Base-by-base conservation (phyloP, 257 asterid species). In the Galeopsis tetrahit region DNA sequence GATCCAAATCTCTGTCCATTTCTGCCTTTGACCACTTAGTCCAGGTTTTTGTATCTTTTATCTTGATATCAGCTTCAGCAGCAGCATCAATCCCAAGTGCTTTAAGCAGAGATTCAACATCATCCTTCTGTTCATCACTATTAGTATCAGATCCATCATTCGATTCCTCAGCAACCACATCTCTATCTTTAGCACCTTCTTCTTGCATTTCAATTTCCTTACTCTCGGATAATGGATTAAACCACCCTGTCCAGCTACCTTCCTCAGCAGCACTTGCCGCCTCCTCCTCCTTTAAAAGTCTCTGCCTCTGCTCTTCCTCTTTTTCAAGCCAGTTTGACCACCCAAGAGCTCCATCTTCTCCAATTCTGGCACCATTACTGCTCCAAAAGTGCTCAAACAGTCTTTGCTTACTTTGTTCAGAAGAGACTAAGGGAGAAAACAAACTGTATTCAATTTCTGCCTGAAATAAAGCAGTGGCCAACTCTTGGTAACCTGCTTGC, bases 221-320 rank as follows among this genome's bases (percentile, higher is more conserved):
- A 42, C 67, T 77, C 75, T 87, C 79, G 7, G 95, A 83, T 42
- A 68, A 69, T 32, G 90, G 92, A 73, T 92, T 86, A 67, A 89
- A 90, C 99, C 99, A 95, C 76, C 99, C 98, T 17, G 94, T 83
- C 99, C 99, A 95, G 57, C 98, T 96, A 75, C 99, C 97, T 77
- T 88, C 92, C 34, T 90, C 98, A 72, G 71, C 87, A 43, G 76
- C 74, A 52, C 65, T 71, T n/a, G 56, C 56, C 5, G 85, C 81
- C 46, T 85, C 76, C 66, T 88, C 96, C 82, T 95, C 98, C n/a
- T 5, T 79, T 6, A 78, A 74, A 70, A 88, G 84, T 73, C 78
- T 81, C 80, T 95, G 93, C 78, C 97, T 87, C 78, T 87, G 85
- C 69, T 95, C 96, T 77, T 95, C 99, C 88, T 91, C 97, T 78